phyloP scores from a whole-genome alignment of 768 basidiomycete genomes.

The Hortiboletus flavorubellus region DNA sequence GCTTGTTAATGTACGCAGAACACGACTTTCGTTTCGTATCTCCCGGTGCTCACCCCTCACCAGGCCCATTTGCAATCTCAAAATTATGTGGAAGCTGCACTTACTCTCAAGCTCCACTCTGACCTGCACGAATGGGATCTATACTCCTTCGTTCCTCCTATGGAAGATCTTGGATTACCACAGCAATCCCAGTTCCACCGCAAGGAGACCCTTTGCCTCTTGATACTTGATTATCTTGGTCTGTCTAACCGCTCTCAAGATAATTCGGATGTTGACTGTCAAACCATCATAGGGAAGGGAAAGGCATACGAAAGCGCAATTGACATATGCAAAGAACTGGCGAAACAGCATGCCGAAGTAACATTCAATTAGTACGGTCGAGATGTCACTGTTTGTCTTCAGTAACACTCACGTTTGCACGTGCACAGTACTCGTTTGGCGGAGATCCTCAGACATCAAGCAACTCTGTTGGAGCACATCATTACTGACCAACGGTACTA shows the following conservation, averaged over 20 bases:
- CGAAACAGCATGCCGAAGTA: constrained; percentile 80
- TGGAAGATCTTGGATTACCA: constrained; percentile 87
- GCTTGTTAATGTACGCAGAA: constrained; percentile 71
- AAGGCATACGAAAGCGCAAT: constrained; percentile 97
- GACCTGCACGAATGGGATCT: constrained; percentile 92
- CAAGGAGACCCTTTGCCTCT: constrained; percentile 86
- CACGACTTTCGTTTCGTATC: neutral
- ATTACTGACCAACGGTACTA: constrained; percentile 81
- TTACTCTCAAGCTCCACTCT: constrained; percentile 91
- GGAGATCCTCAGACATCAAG: constrained; percentile 84
- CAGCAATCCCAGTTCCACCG: constrained; percentile 92
- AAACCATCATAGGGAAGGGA: constrained; percentile 64
- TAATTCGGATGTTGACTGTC: constrained; percentile 2
- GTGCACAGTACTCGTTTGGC: constrained; percentile 67
- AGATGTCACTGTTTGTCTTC: neutral
- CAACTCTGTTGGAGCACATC: constrained; percentile 83
- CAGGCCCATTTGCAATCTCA: constrained; percentile 88
- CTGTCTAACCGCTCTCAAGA: constrained; percentile 14
- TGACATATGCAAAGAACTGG: constrained; percentile 89
- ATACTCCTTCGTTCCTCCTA: constrained; percentile 74
- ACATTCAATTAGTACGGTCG: constrained; percentile 84
- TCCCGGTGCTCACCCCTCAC: constrained; percentile 13
- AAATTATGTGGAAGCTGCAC: constrained; percentile 89
- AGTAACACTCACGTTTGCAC: constrained; percentile 7
- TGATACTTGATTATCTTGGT: constrained; percentile 95